These are phyloP conservation scores for Chenopodium album DNA, from an alignment of 148 eudicot species.

Conservation along the genomic window DNA sequence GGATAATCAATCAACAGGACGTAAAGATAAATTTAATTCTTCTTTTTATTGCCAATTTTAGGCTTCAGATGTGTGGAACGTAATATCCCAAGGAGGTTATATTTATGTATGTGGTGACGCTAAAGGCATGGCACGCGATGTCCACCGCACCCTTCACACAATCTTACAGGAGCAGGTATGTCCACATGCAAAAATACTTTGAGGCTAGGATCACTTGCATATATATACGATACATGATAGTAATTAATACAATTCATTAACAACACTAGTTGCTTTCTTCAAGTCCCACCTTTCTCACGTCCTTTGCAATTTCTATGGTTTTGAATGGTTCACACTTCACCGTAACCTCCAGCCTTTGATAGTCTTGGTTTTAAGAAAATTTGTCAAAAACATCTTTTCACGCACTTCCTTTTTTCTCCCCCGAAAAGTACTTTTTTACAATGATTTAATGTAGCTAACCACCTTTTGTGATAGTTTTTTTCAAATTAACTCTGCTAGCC, in stretches of 20 bases:
- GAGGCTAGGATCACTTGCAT: not conserved
- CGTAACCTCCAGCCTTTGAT: not conserved
- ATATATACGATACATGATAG: too few relatives aligned
- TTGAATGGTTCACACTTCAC: not conserved
- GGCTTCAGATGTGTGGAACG: conserved; percentile 62
- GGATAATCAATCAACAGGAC: conserved; percentile 17
- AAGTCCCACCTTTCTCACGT: not conserved
- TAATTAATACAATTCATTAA: not conserved
- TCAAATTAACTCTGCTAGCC: not conserved
- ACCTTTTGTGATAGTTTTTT: not conserved
- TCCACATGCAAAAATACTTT: not conserved
- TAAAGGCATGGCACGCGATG: conserved; percentile 99
- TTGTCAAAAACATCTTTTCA: not conserved
- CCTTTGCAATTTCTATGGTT: not conserved
- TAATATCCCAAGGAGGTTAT: conserved; percentile 79
- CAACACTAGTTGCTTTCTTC: not conserved
- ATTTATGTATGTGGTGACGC: conserved; percentile 97
- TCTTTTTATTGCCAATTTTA: conserved; percentile 12
- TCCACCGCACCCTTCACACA: conserved; percentile 88
- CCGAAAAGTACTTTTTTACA: not conserved
- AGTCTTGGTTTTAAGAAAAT: not conserved
- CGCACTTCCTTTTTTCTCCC: not conserved
- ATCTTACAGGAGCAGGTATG: conserved; percentile 89
- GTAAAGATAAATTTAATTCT: not conserved
- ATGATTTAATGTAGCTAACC: not conserved